These are phyloP conservation scores for Adansonia gregorii DNA, from an alignment of 441 rosid species.

Conservation along the genomic window DNA sequence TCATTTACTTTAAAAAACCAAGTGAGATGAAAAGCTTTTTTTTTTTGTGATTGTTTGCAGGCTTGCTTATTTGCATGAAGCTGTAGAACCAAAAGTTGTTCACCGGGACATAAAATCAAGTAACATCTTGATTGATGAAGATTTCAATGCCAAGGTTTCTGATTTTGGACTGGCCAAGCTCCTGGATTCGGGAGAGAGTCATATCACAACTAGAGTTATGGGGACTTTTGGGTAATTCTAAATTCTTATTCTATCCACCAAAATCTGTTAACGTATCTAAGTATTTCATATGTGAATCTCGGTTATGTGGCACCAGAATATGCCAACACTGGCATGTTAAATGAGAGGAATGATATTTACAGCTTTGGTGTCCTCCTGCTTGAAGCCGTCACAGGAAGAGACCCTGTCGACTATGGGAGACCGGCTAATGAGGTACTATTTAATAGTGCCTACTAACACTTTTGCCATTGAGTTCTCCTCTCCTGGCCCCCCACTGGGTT, in stretches of 20 bases:
- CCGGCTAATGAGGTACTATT: slow-evolving; percentile 78
- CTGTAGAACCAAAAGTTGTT: slow-evolving; percentile 82
- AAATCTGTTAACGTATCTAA: not conserved
- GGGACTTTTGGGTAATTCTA: slow-evolving; percentile 72
- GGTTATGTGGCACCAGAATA: slow-evolving; percentile 99
- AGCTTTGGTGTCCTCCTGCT: slow-evolving; percentile 93
- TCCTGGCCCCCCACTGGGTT: not conserved
- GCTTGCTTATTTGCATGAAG: slow-evolving; percentile 83
- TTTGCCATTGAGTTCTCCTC: not conserved
- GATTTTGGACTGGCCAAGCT: slow-evolving; percentile 89
- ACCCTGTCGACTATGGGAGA: slow-evolving; percentile 95
- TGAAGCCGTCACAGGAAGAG: slow-evolving; percentile 93
- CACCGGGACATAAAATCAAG: slow-evolving; percentile 85
- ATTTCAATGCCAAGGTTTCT: slow-evolving; percentile 74
- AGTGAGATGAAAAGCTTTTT: not conserved
- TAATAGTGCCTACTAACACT: not conserved
- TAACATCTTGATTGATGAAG: slow-evolving; percentile 73
- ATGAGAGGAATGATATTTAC: slow-evolving; percentile 93
- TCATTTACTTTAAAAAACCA: not conserved
- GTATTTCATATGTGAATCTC: slow-evolving; percentile 28
- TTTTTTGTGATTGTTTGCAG: slow-evolving; percentile 37
- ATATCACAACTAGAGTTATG: slow-evolving; percentile 78
- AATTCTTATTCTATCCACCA: not conserved
- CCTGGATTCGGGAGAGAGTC: slow-evolving; percentile 70
- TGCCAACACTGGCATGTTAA: slow-evolving; percentile 90